Conservation (phyloP, 164 flowering plant genomes). For the Piper betle region DNA sequence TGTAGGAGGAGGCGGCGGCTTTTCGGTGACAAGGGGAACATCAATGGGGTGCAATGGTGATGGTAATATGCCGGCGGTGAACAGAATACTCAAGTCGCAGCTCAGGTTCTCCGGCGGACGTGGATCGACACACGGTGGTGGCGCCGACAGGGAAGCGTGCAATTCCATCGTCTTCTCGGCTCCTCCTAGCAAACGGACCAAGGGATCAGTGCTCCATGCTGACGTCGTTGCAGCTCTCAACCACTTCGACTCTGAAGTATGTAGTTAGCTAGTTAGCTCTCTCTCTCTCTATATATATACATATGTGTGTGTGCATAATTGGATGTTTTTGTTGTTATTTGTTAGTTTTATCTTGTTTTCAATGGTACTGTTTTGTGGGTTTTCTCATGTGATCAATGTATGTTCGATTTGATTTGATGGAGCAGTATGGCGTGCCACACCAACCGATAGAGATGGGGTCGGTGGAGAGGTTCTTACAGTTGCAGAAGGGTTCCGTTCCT, state of each 20-base stretch:
- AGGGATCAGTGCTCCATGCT: constrained; percentile 16
- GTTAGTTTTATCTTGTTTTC: no score
- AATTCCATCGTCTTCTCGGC: constrained; percentile 43
- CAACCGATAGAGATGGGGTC: constrained; percentile 47
- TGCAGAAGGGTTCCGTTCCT: constrained; percentile 65
- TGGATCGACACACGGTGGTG: constrained; percentile 18
- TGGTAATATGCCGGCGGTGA: constrained; percentile 22
- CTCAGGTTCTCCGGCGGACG: constrained; percentile 53
- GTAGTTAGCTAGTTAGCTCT: no score
- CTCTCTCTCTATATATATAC: no score
- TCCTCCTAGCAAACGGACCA: constrained; percentile 31
- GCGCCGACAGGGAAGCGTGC: constrained; percentile 34
- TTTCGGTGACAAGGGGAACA: constrained; percentile 34
- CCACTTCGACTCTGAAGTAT: constrained; percentile 38
- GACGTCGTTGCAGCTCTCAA: constrained; percentile 22
- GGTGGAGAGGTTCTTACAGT: constrained; percentile 48
- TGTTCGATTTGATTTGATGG: neutral
- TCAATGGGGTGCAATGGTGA: constrained; percentile 17
- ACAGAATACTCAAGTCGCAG: constrained; percentile 44
- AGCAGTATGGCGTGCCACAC: constrained; percentile 51
- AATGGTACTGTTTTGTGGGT: no score
- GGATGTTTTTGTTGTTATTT: no score
- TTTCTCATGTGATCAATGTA: neutral
- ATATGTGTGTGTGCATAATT: no score
- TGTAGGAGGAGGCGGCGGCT: constrained; percentile 17